Percentiles rank a stretch among this genome's conserved stretches.
phyloP scores from a whole-genome alignment of 2,329 filamentous ascomycete genomes.

The Leptographium wingfieldii region DNA sequence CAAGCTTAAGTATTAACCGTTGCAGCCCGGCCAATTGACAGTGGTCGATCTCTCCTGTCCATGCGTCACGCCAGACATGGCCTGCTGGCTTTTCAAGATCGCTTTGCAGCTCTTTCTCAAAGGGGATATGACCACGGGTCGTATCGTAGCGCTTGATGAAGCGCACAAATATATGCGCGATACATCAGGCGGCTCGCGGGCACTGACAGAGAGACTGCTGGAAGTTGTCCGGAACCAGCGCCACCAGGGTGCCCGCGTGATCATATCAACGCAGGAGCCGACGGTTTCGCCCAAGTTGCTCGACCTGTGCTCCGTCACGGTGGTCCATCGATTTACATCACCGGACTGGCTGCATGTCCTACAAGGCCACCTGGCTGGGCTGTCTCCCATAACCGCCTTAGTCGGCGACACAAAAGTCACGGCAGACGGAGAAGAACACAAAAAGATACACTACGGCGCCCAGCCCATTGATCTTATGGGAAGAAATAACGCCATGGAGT shows the following conservation, averaged over 20 bases:
- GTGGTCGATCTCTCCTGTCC: constrained; percentile 56
- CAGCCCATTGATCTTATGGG: constrained; percentile 8
- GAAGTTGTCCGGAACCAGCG: constrained; percentile 56
- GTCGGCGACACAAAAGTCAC: neutral
- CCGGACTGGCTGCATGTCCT: constrained; percentile 21
- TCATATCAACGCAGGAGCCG: constrained; percentile 69
- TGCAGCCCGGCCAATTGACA: constrained; percentile 21
- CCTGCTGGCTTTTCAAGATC: constrained; percentile 62
- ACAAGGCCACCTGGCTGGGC: constrained; percentile 18
- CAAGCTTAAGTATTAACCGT: neutral
- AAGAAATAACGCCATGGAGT: constrained; percentile 16
- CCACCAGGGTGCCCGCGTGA: constrained; percentile 51
- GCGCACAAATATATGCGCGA: constrained; percentile 64
- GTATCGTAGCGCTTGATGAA: constrained; percentile 60
- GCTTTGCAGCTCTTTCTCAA: constrained; percentile 55
- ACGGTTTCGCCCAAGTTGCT: constrained; percentile 56
- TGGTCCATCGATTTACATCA: constrained; percentile 56
- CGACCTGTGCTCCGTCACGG: constrained; percentile 57
- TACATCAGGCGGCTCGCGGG: constrained; percentile 34
- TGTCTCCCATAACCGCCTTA: constrained; percentile 9
- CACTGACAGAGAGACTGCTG: constrained; percentile 50
- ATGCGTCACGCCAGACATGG: constrained; percentile 52
- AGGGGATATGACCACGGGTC: constrained; percentile 33
- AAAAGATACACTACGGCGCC: neutral
- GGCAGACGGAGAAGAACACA: neutral